Percentiles rank a stretch among this genome's conserved stretches.
Evolutionary conservation across 495 filamentous ascomycete genomes (phyloP).

Genomic region (Staphylotrichum longicolle): DNA sequence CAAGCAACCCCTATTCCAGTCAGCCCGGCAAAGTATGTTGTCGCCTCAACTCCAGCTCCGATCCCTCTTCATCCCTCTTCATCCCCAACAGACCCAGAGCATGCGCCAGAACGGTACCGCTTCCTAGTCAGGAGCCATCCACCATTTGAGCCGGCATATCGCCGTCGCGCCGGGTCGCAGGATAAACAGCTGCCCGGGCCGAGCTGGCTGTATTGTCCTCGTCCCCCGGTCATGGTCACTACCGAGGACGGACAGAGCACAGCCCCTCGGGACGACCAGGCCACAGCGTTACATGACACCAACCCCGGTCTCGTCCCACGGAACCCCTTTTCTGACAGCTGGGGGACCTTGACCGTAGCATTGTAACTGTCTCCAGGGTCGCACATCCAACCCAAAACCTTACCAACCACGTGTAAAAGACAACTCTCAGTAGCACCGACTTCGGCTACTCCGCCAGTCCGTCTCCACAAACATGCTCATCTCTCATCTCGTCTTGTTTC

Average conservation of each 20-base stretch:
- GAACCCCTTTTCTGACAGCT: conserved; percentile 3
- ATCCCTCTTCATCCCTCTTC: not conserved
- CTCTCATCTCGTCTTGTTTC: too few relatives aligned
- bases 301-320: too few relatives aligned
- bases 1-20: too few relatives aligned
- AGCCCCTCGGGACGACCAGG: too few relatives aligned
- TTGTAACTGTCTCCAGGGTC: not conserved
- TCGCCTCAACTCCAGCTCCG: not conserved
- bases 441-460: not conserved
- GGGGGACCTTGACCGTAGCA: not conserved
- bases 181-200: conserved; percentile 11
- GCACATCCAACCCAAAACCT: not conserved
- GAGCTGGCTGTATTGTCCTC: conserved; percentile 1
- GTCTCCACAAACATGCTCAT: too few relatives aligned
- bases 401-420: conserved; percentile 1
- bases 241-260: too few relatives aligned
- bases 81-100: not conserved
- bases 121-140: not conserved
- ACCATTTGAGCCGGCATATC: conserved; percentile 12
- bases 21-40: too few relatives aligned
- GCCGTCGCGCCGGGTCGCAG: conserved; percentile 1
- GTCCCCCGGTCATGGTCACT: not conserved
- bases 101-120: not conserved
- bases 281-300: too few relatives aligned
- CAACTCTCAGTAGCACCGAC: not conserved